phyloP scores from a whole-genome alignment of 305 asterid species.

The Fraxinus platypoda region DNA sequence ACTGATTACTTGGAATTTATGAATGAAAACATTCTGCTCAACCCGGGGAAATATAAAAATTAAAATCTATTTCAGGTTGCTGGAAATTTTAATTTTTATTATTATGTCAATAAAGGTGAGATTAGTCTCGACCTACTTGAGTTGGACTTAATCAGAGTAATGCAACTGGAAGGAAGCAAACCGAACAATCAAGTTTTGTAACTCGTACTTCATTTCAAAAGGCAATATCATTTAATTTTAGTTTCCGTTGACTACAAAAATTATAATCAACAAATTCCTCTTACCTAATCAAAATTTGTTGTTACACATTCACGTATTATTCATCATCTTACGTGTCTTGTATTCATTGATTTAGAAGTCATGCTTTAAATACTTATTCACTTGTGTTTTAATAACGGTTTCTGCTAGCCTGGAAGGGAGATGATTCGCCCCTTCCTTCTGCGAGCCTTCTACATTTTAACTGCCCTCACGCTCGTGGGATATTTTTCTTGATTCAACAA shows the following conservation, averaged over 20 bases:
- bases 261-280: background rate
- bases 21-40: background rate
- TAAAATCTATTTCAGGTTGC: background rate
- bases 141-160: background rate
- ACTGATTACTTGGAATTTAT: background rate
- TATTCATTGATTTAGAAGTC: background rate
- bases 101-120: background rate
- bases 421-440: background rate
- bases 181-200: background rate
- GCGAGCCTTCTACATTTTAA: background rate
- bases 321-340: background rate
- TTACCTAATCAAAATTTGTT: background rate
- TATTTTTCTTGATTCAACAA: background rate
- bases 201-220: background rate
- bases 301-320: background rate
- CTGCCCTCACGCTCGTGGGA: background rate
- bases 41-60: background rate
- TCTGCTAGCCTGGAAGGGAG: background rate
- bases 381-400: background rate
- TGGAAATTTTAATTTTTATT: background rate
- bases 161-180: background rate
- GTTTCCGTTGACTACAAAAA: background rate
- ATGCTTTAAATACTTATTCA: background rate
- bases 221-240: background rate
- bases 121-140: background rate